These are phyloP conservation scores for Mycena latifolia DNA, from an alignment of 768 basidiomycete species.

Conservation along the genomic window DNA sequence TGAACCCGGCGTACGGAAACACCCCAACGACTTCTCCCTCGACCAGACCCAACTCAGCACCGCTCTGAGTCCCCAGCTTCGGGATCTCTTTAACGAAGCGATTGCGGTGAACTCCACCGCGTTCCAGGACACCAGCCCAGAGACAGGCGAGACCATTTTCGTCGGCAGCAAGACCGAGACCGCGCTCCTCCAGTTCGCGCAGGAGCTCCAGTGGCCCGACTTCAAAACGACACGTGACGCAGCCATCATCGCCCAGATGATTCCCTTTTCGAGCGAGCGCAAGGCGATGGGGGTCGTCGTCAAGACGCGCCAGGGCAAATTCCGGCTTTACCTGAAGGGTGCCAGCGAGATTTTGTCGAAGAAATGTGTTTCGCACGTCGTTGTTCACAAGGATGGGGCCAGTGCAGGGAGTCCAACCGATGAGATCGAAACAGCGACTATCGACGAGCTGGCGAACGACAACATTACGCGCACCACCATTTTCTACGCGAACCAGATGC, in stretches of 20 bases:
- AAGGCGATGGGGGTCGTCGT: conserved; percentile 97
- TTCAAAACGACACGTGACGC: conserved; percentile 76
- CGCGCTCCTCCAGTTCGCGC: conserved; percentile 87
- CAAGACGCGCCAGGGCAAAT: conserved; percentile 61
- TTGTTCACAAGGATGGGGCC: conserved; percentile 60
- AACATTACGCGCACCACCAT: conserved; percentile 96
- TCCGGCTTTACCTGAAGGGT: conserved; percentile 89
- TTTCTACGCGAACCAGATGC: conserved; percentile 96
- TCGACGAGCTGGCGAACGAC: conserved; percentile 76
- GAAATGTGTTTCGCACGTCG: conserved; percentile 79
- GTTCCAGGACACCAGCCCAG: conserved; percentile 83
- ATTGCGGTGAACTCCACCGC: conserved; percentile 96
- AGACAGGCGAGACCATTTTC: conserved; percentile 71
- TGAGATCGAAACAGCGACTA: conserved; percentile 67
- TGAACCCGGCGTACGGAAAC: conserved; percentile 56
- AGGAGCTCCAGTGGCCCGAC: conserved; percentile 81
- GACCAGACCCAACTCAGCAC: conserved; percentile 80
- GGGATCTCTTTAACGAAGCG: conserved; percentile 81
- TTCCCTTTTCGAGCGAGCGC: conserved; percentile 93
- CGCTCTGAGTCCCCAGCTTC: conserved; percentile 71
- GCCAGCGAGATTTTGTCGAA: conserved; percentile 94
- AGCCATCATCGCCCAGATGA: conserved; percentile 81
- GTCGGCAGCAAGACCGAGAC: conserved; percentile 97
- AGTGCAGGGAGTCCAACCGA: conserved; percentile 37
- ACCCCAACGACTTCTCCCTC: conserved; percentile 84